Conservation (phyloP, 495 filamentous ascomycete genomes). For the Penicillium malachiteum region DNA sequence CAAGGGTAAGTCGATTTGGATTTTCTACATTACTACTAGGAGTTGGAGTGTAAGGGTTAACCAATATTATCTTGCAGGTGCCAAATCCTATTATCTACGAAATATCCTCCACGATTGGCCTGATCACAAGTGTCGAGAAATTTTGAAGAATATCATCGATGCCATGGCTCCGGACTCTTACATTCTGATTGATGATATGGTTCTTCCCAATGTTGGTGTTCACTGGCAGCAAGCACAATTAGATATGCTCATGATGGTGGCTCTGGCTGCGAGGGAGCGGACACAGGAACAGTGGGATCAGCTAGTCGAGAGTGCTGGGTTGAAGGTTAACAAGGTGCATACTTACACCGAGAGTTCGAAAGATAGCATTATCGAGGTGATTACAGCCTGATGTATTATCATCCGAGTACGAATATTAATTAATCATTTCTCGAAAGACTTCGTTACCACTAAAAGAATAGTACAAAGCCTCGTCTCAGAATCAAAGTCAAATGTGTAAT, state of each 20-base stretch:
- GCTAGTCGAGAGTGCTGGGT: conserved; percentile 35
- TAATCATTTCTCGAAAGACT: too few relatives aligned
- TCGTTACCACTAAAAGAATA: too few relatives aligned
- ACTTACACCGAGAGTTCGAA: conserved; percentile 4
- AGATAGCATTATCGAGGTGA: not conserved
- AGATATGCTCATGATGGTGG: conserved; percentile 33
- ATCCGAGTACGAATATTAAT: too few relatives aligned
- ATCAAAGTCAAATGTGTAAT: too few relatives aligned
- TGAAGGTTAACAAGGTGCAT: conserved; percentile 17
- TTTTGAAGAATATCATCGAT: conserved; percentile 34
- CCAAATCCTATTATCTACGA: conserved; percentile 47
- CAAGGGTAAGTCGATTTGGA: conserved; percentile 25
- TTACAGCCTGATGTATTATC: not conserved
- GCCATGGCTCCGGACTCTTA: conserved; percentile 37
- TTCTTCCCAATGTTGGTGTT: conserved; percentile 22
- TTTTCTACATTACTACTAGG: not conserved
- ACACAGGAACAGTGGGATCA: conserved; percentile 38
- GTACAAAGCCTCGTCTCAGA: too few relatives aligned
- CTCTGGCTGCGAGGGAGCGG: conserved; percentile 25
- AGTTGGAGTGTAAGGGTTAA: not conserved
- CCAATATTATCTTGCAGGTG: conserved; percentile 21
- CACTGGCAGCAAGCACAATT: conserved; percentile 16
- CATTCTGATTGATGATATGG: conserved; percentile 43
- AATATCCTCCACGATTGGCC: conserved; percentile 47
- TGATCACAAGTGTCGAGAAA: conserved; percentile 35